phyloP scores from a whole-genome alignment of 1,284 basidiomycete species.

The Ustilago bromivora region DNA sequence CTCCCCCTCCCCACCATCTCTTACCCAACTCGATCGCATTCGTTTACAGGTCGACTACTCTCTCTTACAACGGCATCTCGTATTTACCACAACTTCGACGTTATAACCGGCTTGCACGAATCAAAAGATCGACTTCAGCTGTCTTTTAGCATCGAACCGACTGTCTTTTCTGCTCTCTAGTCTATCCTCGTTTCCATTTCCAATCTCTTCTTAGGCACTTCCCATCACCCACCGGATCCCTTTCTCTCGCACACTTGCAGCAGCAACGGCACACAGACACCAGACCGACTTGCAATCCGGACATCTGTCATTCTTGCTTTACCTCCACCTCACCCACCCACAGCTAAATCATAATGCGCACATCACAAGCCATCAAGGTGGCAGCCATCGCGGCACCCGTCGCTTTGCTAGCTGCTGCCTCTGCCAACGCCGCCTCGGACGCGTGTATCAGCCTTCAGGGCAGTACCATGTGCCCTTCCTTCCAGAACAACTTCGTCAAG shows the following conservation, averaged over 20 bases:
- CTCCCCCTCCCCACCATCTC: background rate
- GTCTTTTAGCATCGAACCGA: slow-evolving; percentile 23
- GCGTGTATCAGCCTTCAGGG: slow-evolving; percentile 57
- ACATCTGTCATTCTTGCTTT: background rate
- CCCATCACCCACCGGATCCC: slow-evolving; percentile 11
- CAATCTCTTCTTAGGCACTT: background rate
- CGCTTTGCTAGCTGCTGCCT: slow-evolving; percentile 31
- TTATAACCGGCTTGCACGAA: slow-evolving; percentile 18
- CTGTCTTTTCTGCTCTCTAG: slow-evolving; percentile 38
- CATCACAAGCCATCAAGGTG: slow-evolving; percentile 35
- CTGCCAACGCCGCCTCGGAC: slow-evolving; percentile 40
- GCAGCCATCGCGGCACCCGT: slow-evolving; percentile 38
- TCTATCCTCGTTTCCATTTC: slow-evolving; percentile 7
- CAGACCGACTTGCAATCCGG: background rate
- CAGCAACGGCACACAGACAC: background rate
- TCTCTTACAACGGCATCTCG: slow-evolving; percentile 16
- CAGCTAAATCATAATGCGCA: slow-evolving; percentile 30
- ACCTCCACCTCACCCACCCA: background rate
- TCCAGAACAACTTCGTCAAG: slow-evolving; percentile 65
- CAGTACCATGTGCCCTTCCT: slow-evolving; percentile 57
- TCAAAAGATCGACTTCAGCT: slow-evolving; percentile 21
- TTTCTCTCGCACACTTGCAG: slow-evolving; percentile 5
- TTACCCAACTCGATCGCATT: slow-evolving; percentile 31
- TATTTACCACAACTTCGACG: slow-evolving; percentile 18
- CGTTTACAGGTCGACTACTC: slow-evolving; percentile 26